A percentile compares a stretch with the other conserved stretches of the same genome.
Conservation (phyloP, 2,329 filamentous ascomycete species). For the Colletotrichum caudatum region DNA sequence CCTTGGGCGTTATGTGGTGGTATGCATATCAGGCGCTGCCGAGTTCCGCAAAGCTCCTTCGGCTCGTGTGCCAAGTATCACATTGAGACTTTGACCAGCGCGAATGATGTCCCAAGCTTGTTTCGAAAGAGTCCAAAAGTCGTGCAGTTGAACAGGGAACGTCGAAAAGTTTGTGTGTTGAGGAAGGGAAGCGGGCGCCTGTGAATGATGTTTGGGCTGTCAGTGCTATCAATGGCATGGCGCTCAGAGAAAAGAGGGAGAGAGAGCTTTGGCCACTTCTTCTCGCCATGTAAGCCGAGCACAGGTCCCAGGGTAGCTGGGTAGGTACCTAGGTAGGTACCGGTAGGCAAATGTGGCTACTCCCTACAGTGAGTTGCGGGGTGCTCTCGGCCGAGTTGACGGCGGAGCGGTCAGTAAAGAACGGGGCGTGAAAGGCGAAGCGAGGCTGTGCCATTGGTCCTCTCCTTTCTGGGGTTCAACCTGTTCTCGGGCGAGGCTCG, state of each 20-base stretch:
- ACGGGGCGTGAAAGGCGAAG: neutral
- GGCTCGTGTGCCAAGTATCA: conserved; percentile 4
- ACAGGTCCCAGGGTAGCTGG: neutral
- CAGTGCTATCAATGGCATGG: conserved; percentile 6
- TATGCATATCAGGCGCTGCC: conserved; percentile 14
- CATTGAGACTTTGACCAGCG: conserved; percentile 30
- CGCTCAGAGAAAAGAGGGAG: neutral
- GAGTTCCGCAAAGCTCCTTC: conserved; percentile 6
- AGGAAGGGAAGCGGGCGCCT: neutral
- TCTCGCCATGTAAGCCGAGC: neutral
- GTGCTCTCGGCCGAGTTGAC: conserved; percentile 34
- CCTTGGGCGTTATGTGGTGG: neutral
- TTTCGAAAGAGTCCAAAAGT: neutral
- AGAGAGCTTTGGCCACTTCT: conserved; percentile 20
- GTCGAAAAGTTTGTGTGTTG: neutral
- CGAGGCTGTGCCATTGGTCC: conserved; percentile 1
- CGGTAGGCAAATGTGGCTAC: neutral
- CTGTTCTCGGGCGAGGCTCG: conserved; percentile 29
- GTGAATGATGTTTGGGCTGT: neutral
- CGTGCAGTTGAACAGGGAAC: neutral
- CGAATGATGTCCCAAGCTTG: neutral
- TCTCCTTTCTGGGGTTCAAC: neutral
- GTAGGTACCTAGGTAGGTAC: neutral
- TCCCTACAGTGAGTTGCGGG: conserved; percentile 14
- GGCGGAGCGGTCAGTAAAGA: conserved; percentile 30